Percentiles rank a stretch among this genome's conserved stretches.
Conservation (phyloP, 306 rosid genomes). For the Ormosia semicastrata region DNA sequence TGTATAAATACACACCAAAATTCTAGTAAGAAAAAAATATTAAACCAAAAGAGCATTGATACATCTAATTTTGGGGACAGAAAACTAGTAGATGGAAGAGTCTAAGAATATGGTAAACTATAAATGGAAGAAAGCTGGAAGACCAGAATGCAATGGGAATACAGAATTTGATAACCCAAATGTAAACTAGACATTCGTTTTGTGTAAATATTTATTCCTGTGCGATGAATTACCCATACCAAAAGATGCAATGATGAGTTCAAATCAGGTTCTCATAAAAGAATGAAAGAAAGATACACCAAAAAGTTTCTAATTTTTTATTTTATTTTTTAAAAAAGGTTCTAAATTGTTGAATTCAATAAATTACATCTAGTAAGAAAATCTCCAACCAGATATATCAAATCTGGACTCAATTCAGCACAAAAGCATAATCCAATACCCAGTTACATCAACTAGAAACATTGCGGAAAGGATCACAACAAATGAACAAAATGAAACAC, state of each 20-base stretch:
- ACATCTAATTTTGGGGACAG: neutral
- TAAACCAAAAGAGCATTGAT: neutral
- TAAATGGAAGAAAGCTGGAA: neutral
- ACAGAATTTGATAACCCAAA: neutral
- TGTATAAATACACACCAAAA: neutral
- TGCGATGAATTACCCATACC: neutral
- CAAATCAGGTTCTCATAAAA: neutral
- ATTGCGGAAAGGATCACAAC: neutral
- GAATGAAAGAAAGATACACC: neutral
- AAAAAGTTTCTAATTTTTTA: neutral
- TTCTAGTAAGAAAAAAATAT: neutral
- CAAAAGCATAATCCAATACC: neutral
- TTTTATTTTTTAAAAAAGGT: neutral
- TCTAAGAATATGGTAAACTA: neutral
- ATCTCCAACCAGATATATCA: no score
- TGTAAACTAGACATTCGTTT: neutral
- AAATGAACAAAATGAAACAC: neutral
- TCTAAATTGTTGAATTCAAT: neutral
- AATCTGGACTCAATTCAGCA: neutral
- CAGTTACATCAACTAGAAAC: neutral
- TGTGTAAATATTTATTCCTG: neutral
- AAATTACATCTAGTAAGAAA: constrained; percentile 3
- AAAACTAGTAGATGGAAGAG: neutral
- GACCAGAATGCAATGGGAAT: neutral
- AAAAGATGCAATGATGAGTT: neutral